Conservation (phyloP, 2,329 filamentous ascomycete species). For the Penicillium sp. region DNA sequence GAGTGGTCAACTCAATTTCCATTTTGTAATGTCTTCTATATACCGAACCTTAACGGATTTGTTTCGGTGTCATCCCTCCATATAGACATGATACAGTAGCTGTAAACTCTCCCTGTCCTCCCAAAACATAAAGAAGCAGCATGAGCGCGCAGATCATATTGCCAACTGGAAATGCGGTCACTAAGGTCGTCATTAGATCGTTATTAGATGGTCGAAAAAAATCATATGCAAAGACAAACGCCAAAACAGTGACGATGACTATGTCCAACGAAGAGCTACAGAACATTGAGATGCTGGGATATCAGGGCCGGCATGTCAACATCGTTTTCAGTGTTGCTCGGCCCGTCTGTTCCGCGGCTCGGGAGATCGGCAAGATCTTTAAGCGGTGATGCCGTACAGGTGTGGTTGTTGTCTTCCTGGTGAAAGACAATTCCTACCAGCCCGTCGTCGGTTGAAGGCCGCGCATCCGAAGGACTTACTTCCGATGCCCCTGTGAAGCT, state of each 20-base stretch:
- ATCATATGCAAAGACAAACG: conserved; percentile 7
- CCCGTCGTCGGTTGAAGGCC: conserved; percentile 14
- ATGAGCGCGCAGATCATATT: not conserved
- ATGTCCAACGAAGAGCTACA: conserved; percentile 10
- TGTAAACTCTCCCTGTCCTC: not conserved
- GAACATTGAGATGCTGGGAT: conserved; percentile 7
- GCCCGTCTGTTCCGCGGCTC: conserved; percentile 12
- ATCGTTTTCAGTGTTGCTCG: conserved; percentile 8
- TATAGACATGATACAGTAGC: not conserved
- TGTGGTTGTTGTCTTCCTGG: conserved; percentile 10
- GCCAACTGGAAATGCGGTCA: not conserved
- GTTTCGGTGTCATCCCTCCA: not conserved
- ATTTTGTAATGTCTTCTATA: conserved; percentile 7
- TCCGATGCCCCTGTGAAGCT: conserved; percentile 38
- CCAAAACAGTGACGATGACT: conserved; percentile 7
- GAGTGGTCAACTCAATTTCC: conserved; percentile 7
- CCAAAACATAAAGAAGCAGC: not conserved
- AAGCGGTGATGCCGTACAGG: conserved; percentile 11
- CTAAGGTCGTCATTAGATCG: conserved; percentile 4
- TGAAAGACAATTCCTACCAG: conserved; percentile 4
- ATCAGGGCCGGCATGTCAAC: conserved; percentile 12
- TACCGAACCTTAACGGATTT: not conserved
- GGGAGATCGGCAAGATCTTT: conserved; percentile 18
- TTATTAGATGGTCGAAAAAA: conserved; percentile 4
- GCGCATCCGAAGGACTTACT: conserved; percentile 25